Percentiles rank a stretch among this genome's conserved stretches.
Conservation (phyloP, 768 basidiomycete species). For the Lactarius pseudohatsudake region DNA sequence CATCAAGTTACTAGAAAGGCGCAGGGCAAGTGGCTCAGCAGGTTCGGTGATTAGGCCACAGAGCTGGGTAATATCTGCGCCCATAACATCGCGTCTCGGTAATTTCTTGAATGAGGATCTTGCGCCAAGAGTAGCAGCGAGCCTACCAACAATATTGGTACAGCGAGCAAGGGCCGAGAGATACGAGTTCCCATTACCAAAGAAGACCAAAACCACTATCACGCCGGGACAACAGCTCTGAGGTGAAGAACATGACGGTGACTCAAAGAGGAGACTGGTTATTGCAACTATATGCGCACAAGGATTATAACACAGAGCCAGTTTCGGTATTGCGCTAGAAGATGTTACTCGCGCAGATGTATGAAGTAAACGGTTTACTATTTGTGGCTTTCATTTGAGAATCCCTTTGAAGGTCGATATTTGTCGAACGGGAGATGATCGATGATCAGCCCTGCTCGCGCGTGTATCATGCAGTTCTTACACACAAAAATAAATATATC, state of each 20-base stretch:
- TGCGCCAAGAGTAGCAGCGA: constrained; percentile 87
- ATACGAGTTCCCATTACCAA: constrained; percentile 48
- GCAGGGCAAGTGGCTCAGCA: constrained; percentile 80
- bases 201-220: constrained; percentile 90
- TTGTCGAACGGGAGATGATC: not conserved
- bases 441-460: not conserved
- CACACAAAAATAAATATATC: not conserved
- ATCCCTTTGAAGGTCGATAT: not conserved
- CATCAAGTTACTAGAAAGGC: constrained; percentile 86
- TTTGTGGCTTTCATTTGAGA: not conserved
- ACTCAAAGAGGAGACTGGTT: not conserved
- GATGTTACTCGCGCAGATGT: not conserved
- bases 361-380: not conserved
- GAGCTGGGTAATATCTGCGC: constrained; percentile 77
- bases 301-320: constrained; percentile 7
- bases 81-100: constrained; percentile 78
- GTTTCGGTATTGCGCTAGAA: constrained; percentile 8
- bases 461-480: not conserved
- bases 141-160: constrained; percentile 48
- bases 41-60: constrained; percentile 82
- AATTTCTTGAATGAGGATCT: constrained; percentile 85
- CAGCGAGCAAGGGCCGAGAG: constrained; percentile 6
- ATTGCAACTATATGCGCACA: not conserved
- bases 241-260: constrained; percentile 76
- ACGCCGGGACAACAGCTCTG: constrained; percentile 74